Percentiles rank a stretch among this genome's conserved stretches.
Evolutionary conservation across 163 green algal genomes (phyloP).

Genomic region (Prototheca stagnorum): DNA sequence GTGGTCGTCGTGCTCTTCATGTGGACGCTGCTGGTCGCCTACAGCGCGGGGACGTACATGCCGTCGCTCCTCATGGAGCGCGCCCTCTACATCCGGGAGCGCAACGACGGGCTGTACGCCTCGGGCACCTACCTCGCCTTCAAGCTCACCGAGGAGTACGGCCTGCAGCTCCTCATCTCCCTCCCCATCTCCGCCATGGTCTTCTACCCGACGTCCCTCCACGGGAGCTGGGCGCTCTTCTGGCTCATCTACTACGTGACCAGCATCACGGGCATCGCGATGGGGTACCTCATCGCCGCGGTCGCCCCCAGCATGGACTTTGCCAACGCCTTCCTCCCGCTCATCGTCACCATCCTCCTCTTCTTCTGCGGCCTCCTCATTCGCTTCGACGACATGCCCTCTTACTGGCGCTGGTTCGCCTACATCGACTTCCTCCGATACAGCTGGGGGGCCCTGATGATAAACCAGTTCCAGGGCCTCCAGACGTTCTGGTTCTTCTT

Average conservation of each 20-base stretch:
- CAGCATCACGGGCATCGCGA: slow-evolving; percentile 30
- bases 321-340: slow-evolving; percentile 45
- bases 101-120: slow-evolving; percentile 57
- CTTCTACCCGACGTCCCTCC: slow-evolving; percentile 29
- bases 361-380: slow-evolving; percentile 70
- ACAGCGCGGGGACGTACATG: slow-evolving; percentile 22
- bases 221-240: slow-evolving; percentile 45
- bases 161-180: slow-evolving; percentile 16
- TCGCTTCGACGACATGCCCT: slow-evolving; percentile 41
- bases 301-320: slow-evolving; percentile 64
- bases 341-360: slow-evolving; percentile 25
- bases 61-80: slow-evolving; percentile 19
- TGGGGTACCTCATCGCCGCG: slow-evolving; percentile 46
- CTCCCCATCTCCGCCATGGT: slow-evolving; percentile 26
- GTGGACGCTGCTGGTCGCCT: slow-evolving; percentile 23
- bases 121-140: slow-evolving; percentile 50
- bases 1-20: slow-evolving; percentile 34
- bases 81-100: slow-evolving; percentile 34
- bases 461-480: slow-evolving; percentile 25
- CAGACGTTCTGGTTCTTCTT: slow-evolving; percentile 1
- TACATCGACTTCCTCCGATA: slow-evolving; percentile 41
- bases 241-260: slow-evolving; percentile 61
- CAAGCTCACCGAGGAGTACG: slow-evolving; percentile 42
- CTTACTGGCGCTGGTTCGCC: slow-evolving; percentile 35
- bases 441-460: slow-evolving; percentile 40